These are phyloP conservation scores for Pichia deserticola DNA, from an alignment of 805 yeast genomes.

Conservation along the genomic window DNA sequence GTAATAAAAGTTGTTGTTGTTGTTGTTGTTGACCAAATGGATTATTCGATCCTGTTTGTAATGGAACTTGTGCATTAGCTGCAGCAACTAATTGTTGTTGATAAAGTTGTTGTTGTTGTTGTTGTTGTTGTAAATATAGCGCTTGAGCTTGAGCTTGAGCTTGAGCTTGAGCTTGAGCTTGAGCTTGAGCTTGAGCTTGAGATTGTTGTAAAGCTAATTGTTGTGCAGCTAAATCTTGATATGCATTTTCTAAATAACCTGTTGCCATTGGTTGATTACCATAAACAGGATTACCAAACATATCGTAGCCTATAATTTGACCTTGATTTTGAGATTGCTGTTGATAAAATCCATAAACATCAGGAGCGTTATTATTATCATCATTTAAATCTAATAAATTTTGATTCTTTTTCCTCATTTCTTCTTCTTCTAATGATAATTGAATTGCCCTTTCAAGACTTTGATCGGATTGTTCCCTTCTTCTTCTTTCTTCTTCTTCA, in stretches of 20 bases:
- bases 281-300: constrained; percentile 63
- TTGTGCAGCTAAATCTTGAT: constrained; percentile 23
- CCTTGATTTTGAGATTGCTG: constrained; percentile 17
- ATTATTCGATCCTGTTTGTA: constrained; percentile 33
- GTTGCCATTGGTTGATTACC: constrained; percentile 44
- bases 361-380: constrained; percentile 29
- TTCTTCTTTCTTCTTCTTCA: constrained; percentile 66
- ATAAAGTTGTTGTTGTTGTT: constrained; percentile 13
- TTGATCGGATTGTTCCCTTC: constrained; percentile 46
- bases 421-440: constrained; percentile 72
- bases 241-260: constrained; percentile 44
- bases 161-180: not conserved
- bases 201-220: constrained; percentile 16
- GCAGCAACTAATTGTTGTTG: constrained; percentile 19
- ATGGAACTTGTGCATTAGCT: constrained; percentile 29
- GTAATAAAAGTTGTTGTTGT: not conserved
- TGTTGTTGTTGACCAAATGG: constrained; percentile 25
- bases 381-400: constrained; percentile 47
- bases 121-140: constrained; percentile 14
- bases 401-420: constrained; percentile 43
- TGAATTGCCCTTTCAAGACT: constrained; percentile 64
- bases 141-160: constrained; percentile 18
- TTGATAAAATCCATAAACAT: constrained; percentile 24
- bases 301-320: constrained; percentile 39
- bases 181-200: too few relatives aligned